Conservation (phyloP, 2,329 filamentous ascomycete species). For the Beauveria sp. region DNA sequence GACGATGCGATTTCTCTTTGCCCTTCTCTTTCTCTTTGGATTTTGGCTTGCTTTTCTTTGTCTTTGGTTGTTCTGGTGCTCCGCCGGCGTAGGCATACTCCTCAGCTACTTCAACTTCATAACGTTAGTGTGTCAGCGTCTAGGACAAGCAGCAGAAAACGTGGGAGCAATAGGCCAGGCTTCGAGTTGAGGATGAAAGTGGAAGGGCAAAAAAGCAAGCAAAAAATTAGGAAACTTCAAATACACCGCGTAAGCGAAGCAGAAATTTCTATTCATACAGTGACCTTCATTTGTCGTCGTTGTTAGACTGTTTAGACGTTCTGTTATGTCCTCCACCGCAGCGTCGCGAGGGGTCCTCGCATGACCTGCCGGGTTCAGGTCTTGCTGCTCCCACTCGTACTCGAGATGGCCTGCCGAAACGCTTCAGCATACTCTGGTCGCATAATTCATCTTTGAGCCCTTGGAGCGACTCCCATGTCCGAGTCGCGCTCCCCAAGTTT, state of each 20-base stretch:
- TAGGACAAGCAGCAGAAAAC: not conserved
- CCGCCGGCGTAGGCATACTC: slow-evolving; percentile 17
- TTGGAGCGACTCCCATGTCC: not conserved
- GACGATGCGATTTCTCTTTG: slow-evolving; percentile 1
- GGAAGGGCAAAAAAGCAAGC: not conserved
- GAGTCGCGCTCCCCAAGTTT: not conserved
- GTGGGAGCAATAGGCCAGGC: not conserved
- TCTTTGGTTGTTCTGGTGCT: slow-evolving; percentile 10
- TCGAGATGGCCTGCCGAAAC: slow-evolving; percentile 17
- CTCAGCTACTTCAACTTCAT: slow-evolving; percentile 8
- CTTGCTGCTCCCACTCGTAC: slow-evolving; percentile 20
- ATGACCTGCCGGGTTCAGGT: slow-evolving; percentile 9
- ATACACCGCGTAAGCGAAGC: not conserved
- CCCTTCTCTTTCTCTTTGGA: slow-evolving; percentile 2
- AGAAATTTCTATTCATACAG: slow-evolving; percentile 15
- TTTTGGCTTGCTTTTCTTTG: slow-evolving; percentile 7
- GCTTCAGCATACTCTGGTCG: not conserved
- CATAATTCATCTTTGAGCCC: no score
- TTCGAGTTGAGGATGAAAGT: not conserved
- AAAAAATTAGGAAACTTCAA: not conserved
- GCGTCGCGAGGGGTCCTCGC: slow-evolving; percentile 19
- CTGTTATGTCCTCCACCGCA: slow-evolving; percentile 18
- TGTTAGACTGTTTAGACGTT: slow-evolving; percentile 16
- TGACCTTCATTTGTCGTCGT: slow-evolving; percentile 15
- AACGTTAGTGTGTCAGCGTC: not conserved